A percentile compares a stretch with the other conserved stretches of the same genome.
Conservation (phyloP, 331 rosid genomes). For the Spiraea crenata region DNA sequence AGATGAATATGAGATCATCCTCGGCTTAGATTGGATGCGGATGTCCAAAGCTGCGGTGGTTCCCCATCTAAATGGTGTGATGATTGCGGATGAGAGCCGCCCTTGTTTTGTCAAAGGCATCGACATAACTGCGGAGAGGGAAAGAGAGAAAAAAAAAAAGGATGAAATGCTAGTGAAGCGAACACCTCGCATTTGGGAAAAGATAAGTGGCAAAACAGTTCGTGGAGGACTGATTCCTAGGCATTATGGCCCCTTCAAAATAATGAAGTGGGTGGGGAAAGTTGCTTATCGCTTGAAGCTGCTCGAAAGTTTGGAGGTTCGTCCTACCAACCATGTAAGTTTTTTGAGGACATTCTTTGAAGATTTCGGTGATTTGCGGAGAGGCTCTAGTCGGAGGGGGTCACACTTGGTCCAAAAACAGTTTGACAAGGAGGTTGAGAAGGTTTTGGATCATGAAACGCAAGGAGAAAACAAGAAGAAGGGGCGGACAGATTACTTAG, state of each 20-base stretch:
- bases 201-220: neutral
- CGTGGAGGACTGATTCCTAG: neutral
- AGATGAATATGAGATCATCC: neutral
- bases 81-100: neutral
- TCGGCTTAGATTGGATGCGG: neutral
- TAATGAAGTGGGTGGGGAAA: neutral
- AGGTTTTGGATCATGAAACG: no score
- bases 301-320: no score
- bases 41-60: neutral
- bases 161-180: slow-evolving; percentile 3
- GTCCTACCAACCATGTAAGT: no score
- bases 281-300: no score
- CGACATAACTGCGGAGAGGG: no score
- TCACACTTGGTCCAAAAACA: no score
- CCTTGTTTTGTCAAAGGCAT: neutral
- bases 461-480: neutral
- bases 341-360: no score
- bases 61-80: neutral
- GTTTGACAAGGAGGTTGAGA: no score
- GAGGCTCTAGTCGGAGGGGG: no score
- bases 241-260: slow-evolving; percentile 5
- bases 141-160: no score
- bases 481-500: neutral
- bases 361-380: no score
- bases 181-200: slow-evolving; percentile 1